These are phyloP conservation scores for Starmerella kuoi DNA, from an alignment of 805 yeast genomes.

Conservation along the genomic window DNA sequence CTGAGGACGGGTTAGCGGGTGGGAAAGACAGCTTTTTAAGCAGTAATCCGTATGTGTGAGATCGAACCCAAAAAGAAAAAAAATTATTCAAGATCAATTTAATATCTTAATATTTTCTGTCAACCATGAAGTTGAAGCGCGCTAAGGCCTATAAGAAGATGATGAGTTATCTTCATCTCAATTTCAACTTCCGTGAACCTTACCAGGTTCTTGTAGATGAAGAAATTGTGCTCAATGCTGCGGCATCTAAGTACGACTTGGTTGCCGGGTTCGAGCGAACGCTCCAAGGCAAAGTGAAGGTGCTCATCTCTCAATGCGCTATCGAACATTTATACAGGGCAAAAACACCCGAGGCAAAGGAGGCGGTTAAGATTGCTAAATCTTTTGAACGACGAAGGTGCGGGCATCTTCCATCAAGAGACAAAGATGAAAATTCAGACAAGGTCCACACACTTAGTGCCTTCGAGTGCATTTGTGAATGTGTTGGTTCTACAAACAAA, in stretches of 20 bases:
- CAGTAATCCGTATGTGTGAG: no score
- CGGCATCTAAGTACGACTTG: slow-evolving; percentile 61
- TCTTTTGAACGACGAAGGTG: slow-evolving; percentile 84
- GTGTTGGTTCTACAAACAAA: slow-evolving; percentile 43
- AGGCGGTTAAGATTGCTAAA: slow-evolving; percentile 71
- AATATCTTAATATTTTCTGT: not conserved
- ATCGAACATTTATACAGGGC: slow-evolving; percentile 71
- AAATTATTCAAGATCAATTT: not conserved
- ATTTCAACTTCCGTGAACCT: slow-evolving; percentile 89
- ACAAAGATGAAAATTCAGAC: not conserved
- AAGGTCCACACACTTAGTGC: slow-evolving; percentile 35
- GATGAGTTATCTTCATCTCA: slow-evolving; percentile 68
- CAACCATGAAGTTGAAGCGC: slow-evolving; percentile 81
- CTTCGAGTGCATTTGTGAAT: slow-evolving; percentile 49
- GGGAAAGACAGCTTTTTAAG: no score
- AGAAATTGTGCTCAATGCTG: slow-evolving; percentile 54
- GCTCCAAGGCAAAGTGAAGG: slow-evolving; percentile 72
- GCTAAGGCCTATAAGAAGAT: slow-evolving; percentile 90
- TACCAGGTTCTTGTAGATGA: slow-evolving; percentile 84
- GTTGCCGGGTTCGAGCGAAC: slow-evolving; percentile 69
- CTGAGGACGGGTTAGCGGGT: no score
- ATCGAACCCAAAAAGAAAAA: not conserved
- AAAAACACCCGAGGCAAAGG: slow-evolving; percentile 41
- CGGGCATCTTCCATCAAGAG: slow-evolving; percentile 42
- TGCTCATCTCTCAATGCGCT: slow-evolving; percentile 90